A percentile compares a stretch with the other conserved stretches of the same genome.
Evolutionary conservation across 164 flowering plant genomes (phyloP).

Genomic region (Malania oleifera): DNA sequence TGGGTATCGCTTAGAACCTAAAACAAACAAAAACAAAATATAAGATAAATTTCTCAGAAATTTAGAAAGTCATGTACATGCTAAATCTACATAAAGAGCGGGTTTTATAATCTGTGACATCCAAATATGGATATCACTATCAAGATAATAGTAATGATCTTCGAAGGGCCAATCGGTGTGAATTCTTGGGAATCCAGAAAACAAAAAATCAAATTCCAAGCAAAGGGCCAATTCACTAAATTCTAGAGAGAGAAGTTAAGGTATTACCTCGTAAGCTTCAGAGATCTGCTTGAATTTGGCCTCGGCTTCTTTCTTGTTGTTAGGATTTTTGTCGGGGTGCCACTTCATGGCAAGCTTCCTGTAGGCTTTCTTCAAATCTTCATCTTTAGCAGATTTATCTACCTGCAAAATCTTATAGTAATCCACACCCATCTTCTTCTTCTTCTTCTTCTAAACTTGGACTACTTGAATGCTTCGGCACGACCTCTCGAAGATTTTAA

Average conservation of each 20-base stretch:
- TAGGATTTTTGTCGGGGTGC: conserved; percentile 51
- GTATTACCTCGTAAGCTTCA: conserved; percentile 47
- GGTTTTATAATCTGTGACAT: no score
- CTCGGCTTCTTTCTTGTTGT: conserved; percentile 52
- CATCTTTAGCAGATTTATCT: conserved; percentile 41
- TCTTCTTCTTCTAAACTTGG: not conserved
- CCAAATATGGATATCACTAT: no score
- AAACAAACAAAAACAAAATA: not conserved
- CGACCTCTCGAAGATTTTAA: not conserved
- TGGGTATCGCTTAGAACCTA: conserved; percentile 48
- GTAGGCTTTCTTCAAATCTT: conserved; percentile 54
- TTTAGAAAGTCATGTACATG: no score
- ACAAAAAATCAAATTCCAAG: no score
- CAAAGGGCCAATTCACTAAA: no score
- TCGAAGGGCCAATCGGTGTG: no score
- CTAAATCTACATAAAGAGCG: no score
- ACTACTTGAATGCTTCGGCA: not conserved
- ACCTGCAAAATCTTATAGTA: conserved; percentile 49
- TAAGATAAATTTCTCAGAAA: no score
- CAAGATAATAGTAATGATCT: no score
- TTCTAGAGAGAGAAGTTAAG: not conserved
- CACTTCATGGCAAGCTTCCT: conserved; percentile 50
- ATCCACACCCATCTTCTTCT: conserved; percentile 43
- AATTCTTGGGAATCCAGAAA: no score
- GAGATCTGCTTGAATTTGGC: conserved; percentile 57